Conservation (phyloP, 2,329 filamentous ascomycete genomes). For the Cyclaneusma minus region DNA sequence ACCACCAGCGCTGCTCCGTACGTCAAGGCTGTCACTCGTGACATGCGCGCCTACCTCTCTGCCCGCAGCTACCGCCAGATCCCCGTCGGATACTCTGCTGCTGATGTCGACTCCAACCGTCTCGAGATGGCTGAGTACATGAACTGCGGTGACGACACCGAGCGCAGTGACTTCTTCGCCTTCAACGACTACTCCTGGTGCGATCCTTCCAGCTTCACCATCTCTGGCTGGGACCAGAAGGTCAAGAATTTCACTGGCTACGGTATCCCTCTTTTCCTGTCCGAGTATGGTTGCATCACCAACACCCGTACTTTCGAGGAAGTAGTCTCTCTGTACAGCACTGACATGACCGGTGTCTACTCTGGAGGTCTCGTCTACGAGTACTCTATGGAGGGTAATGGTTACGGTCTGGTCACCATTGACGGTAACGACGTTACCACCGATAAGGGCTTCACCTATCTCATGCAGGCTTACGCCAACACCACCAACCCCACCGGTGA, state of each 20-base stretch:
- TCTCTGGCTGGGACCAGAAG: conserved; percentile 51
- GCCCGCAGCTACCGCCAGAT: conserved; percentile 30
- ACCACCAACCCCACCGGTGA: conserved; percentile 31
- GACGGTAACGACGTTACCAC: conserved; percentile 21
- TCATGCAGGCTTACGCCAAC: conserved; percentile 26
- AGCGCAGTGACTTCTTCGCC: conserved; percentile 51
- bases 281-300: conserved; percentile 81
- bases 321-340: conserved; percentile 62
- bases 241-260: conserved; percentile 50
- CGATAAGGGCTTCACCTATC: conserved; percentile 28
- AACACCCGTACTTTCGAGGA: conserved; percentile 74
- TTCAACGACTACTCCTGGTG: conserved; percentile 57
- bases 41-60: conserved; percentile 37
- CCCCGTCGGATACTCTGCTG: conserved; percentile 43
- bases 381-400: conserved; percentile 67
- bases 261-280: conserved; percentile 49
- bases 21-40: conserved; percentile 42
- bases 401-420: conserved; percentile 43
- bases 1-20: conserved; percentile 36
- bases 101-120: conserved; percentile 54
- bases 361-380: conserved; percentile 95
- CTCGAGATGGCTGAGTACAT: conserved; percentile 55
- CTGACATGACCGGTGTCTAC: conserved; percentile 77
- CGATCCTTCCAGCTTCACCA: conserved; percentile 39
- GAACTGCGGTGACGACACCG: conserved; percentile 54